These are phyloP conservation scores for Gossypium anomalum DNA, from an alignment of 345 rosid genomes.

Conservation along the genomic window DNA sequence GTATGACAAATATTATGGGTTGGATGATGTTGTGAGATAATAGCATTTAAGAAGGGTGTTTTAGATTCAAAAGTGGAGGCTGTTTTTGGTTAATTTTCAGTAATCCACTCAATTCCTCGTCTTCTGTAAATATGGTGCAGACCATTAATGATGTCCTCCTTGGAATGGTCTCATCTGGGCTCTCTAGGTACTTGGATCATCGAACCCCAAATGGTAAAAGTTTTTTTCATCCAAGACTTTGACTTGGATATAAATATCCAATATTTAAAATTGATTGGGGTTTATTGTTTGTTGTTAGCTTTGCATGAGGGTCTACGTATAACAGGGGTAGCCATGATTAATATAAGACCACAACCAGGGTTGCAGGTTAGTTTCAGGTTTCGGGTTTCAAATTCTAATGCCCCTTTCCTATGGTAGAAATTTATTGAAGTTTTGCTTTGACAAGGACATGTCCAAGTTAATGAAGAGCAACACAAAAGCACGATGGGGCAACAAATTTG, in stretches of 20 bases:
- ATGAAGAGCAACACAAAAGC: slow-evolving; percentile 25
- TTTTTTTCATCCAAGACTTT: not conserved
- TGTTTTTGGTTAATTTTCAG: not conserved
- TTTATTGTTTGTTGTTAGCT: slow-evolving; percentile 24
- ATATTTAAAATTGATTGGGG: not conserved
- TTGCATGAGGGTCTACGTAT: slow-evolving; percentile 32
- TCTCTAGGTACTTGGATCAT: slow-evolving; percentile 47
- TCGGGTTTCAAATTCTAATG: too few species aligned
- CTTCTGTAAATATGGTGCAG: slow-evolving; percentile 19
- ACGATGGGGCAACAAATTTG: slow-evolving; percentile 58
- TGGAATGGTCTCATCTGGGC: slow-evolving; percentile 43
- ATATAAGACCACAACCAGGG: slow-evolving; percentile 42
- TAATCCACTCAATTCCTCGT: not conserved
- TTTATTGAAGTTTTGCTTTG: not conserved
- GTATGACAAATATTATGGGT: too few species aligned
- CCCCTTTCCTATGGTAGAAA: not conserved
- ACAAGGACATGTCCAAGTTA: slow-evolving; percentile 39
- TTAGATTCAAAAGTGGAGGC: not conserved
- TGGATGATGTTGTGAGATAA: too few species aligned
- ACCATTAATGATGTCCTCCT: slow-evolving; percentile 64
- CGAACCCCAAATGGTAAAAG: slow-evolving; percentile 40
- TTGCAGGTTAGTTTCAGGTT: slow-evolving; percentile 32
- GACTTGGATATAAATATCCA: too few species aligned
- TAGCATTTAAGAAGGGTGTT: not conserved
- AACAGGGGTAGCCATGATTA: slow-evolving; percentile 56